Conservation (phyloP, 306 rosid genomes). For the Trichosanthes truncata region DNA sequence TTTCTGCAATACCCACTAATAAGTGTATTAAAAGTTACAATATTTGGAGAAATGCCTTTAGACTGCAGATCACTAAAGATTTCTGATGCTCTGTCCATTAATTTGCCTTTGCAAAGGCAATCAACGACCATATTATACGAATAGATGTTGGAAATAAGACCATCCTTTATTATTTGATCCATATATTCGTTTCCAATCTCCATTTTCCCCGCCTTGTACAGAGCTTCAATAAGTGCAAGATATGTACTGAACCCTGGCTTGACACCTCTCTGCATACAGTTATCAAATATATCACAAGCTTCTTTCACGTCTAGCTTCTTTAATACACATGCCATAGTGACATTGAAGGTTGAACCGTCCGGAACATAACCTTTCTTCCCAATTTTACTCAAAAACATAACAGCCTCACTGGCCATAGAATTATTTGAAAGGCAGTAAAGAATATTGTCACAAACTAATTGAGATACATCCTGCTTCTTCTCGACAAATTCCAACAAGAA, state of each 20-base stretch:
- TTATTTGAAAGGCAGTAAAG: slow-evolving; percentile 49
- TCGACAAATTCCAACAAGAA: slow-evolving; percentile 39
- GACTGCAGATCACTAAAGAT: slow-evolving; percentile 41
- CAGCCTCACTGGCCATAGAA: slow-evolving; percentile 47
- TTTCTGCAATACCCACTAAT: slow-evolving; percentile 57
- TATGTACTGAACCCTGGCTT: slow-evolving; percentile 44
- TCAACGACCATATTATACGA: slow-evolving; percentile 64
- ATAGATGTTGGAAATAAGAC: slow-evolving; percentile 40
- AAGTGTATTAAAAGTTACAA: slow-evolving; percentile 78
- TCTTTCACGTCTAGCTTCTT: slow-evolving; percentile 42
- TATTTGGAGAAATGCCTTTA: slow-evolving; percentile 53
- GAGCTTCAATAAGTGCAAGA: slow-evolving; percentile 49
- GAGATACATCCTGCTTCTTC: slow-evolving; percentile 25
- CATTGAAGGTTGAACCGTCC: slow-evolving; percentile 40
- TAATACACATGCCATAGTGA: slow-evolving; percentile 52
- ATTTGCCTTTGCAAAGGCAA: slow-evolving; percentile 53
- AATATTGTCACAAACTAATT: slow-evolving; percentile 53
- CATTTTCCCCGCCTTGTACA: slow-evolving; percentile 33
- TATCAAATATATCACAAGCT: slow-evolving; percentile 35
- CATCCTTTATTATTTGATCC: slow-evolving; percentile 39
- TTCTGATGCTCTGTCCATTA: slow-evolving; percentile 51
- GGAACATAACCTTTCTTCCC: slow-evolving; percentile 48
- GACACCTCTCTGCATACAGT: slow-evolving; percentile 36
- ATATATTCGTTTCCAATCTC: slow-evolving; percentile 41
- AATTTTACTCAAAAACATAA: slow-evolving; percentile 33